Evolutionary conservation across 169 alveolate genomes (phyloP).

Genomic region (Plasmodium inui): DNA sequence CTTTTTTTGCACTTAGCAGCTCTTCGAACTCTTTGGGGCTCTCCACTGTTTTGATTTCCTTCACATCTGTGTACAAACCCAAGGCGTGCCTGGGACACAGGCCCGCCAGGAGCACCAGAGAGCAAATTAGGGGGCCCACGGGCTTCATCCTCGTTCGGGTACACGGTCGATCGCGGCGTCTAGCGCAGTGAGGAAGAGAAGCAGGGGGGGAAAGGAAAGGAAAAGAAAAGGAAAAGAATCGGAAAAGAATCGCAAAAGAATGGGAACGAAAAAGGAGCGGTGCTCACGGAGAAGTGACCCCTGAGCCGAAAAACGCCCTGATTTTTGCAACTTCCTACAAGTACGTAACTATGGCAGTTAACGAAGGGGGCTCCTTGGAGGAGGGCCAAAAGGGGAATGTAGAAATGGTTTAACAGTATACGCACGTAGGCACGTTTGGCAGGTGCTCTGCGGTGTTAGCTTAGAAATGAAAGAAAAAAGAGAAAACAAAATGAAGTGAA

Average conservation of each 20-base stretch:
- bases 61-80: constrained; percentile 60
- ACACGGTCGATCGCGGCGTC: neutral
- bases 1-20: constrained; percentile 29
- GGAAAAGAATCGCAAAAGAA: neutral
- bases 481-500: neutral
- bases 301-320: neutral
- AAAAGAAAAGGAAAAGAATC: neutral
- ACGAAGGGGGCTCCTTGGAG: neutral
- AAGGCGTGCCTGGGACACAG: neutral
- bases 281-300: neutral
- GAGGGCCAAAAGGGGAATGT: neutral
- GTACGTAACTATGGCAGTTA: neutral
- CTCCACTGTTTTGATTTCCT: constrained; percentile 77
- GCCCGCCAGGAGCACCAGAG: neutral
- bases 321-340: neutral
- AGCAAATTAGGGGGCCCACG: neutral
- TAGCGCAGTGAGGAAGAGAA: neutral
- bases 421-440: neutral
- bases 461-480: neutral
- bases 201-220: too few relatives aligned
- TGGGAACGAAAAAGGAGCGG: neutral
- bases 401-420: neutral
- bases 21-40: constrained; percentile 39
- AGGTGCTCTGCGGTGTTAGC: neutral
- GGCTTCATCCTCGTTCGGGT: constrained; percentile 22